Evolutionary conservation across 1,139 yeast genomes (phyloP), one percentile per base, ranked within the genome.

Genomic region (Debaryomyces nepalensis): DNA sequence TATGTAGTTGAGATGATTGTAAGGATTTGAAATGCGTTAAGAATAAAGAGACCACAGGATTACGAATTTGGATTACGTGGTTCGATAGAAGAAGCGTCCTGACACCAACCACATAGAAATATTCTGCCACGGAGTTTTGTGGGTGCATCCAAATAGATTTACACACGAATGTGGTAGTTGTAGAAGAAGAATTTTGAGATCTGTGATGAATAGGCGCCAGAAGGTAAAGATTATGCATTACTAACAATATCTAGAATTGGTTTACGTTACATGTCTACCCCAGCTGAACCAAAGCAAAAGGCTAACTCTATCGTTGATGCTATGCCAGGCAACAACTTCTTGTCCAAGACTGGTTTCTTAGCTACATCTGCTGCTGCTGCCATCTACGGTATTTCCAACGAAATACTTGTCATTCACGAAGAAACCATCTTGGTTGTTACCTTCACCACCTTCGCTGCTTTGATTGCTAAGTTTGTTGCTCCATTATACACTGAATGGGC

Each of bases 401-500:
- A 90, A 69, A 78, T 93, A 56, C 84, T 91, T 69, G 89, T 93
- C 54, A 79, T 93, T 61, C 95, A 93, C 72, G 97, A 90, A 64
- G 99, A 93, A 79, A 80, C 97, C 60, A 82, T 90, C 57, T 78
- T 93, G 67, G 79, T 89, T 44, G 80, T 80, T 51, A 85, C 95
- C 50, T 93, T 93, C 70, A 69, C 83, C 50, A 84, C 88, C 50
- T 86, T 91, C 66, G 67, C 84, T 52, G 84, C 79, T 54, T 76
- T 90, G 60, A 75, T 81, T 58, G 88, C 91, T 64, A 93, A 91
- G 78, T 83, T 85, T 56, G 84, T 88, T 59, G 97, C 97, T 50
- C 98, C 98, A 60, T 81, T 87, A 61, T 93, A 91, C 78, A 88
- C 89, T 59, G 95, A 87, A 63, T 89, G 95, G 86, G 98, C 98